A percentile compares a stretch with the other conserved stretches of the same genome.
Evolutionary conservation across 257 asterid species (phyloP).

Genomic region (Lithospermum erythrorhizon): DNA sequence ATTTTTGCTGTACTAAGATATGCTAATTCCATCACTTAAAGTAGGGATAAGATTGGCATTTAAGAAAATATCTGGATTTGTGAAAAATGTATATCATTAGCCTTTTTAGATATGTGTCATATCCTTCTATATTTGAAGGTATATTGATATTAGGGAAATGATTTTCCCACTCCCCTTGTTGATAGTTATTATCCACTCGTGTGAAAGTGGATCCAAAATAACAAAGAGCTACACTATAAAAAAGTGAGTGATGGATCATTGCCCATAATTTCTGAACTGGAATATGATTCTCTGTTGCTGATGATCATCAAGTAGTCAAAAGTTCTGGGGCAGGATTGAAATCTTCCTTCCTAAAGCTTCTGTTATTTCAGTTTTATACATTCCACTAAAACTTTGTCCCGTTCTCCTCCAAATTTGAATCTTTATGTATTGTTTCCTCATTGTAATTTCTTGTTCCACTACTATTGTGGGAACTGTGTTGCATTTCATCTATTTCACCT

Average conservation of each 20-base stretch:
- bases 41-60: no score
- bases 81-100: no score
- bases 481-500: neutral
- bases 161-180: neutral
- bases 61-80: no score
- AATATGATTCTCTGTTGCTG: neutral
- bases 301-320: neutral
- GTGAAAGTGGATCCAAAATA: neutral
- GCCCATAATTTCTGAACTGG: neutral
- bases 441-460: neutral
- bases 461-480: neutral
- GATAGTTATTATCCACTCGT: no score
- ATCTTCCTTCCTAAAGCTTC: neutral
- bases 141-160: neutral
- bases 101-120: neutral
- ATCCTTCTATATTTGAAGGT: neutral
- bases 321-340: neutral
- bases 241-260: neutral
- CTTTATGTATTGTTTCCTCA: no score
- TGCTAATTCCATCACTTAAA: no score
- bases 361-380: no score
- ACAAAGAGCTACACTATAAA: neutral
- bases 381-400: no score
- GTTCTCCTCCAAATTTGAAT: no score
- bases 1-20: no score